A percentile compares a stretch with the other conserved stretches of the same genome.
These are phyloP conservation scores for Urostyla sp. DNA, from an alignment of 73 alveolate species.

Conservation along the genomic window DNA sequence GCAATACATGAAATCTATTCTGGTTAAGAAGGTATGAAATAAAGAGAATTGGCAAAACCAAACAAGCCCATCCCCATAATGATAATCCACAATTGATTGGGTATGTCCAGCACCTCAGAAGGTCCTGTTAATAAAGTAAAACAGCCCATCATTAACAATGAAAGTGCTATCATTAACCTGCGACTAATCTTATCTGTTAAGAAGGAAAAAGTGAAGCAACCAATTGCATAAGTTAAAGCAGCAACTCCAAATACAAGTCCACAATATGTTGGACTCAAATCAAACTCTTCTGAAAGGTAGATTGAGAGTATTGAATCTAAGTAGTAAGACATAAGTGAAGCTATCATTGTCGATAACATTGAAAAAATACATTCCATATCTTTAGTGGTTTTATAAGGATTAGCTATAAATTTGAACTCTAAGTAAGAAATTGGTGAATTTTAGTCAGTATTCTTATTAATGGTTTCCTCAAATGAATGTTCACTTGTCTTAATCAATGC, in stretches of 20 bases:
- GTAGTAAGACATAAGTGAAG: no score
- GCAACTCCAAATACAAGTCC: constrained; percentile 43
- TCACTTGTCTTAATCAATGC: no score
- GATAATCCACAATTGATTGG: constrained; percentile 33
- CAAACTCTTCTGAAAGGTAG: no score
- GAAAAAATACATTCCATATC: no score
- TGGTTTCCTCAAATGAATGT: no score
- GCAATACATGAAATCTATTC: constrained; percentile 6
- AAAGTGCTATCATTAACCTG: not conserved
- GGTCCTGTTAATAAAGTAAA: constrained; percentile 35
- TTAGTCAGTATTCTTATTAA: no score
- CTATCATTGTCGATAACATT: no score
- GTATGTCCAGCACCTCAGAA: constrained; percentile 3
- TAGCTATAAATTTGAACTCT: no score
- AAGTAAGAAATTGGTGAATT: no score
- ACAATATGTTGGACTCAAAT: no score
- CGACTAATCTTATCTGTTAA: not conserved
- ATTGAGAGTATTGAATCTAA: no score
- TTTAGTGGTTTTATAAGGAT: no score
- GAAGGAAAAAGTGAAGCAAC: constrained; percentile 14
- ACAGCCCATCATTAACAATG: constrained; percentile 6
- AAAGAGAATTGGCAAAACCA: constrained; percentile 8
- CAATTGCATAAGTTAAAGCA: constrained; percentile 22
- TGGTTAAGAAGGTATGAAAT: constrained; percentile 27
- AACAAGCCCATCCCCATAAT: not conserved